Evolutionary conservation across 2,329 filamentous ascomycete species (phyloP), one percentile per base, ranked within the genome.

Genomic region (Nectriaceae sp.): DNA sequence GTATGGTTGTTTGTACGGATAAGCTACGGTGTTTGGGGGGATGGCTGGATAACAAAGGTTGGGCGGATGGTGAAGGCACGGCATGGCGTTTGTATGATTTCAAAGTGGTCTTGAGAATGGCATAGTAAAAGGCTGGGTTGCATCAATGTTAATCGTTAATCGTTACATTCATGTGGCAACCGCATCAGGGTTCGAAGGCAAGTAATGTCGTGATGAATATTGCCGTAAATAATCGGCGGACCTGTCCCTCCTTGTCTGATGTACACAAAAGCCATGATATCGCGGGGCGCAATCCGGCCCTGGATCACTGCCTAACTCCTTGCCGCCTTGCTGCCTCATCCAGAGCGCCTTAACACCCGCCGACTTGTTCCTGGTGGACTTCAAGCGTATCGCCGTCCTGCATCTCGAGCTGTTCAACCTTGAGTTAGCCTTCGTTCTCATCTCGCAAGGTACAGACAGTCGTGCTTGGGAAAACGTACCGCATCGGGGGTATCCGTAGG

Each of bases 351-450:
- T 46, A 50, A 55, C 64, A 72, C 52, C 92, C 93, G 52, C 94
- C 94, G 53, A 97, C 94, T 75, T 99, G 94, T 71, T 99, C 94
- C 70, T 97, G 94, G 70, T 97, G 93, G 21, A 99, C 94, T 67
- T 99, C 94, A 21, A 99, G 85, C 1, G 90, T 95, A 65, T 99
- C 94, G 29, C 94, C 93, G 61, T 99, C 94, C 57, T 85, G 78
- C 94, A 99, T 99, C 54, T 97, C 94, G 46, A 97, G 87, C 94
- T 97, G 63, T 10, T 26, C 13, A 53, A 18, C 37, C 37, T 8
- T 21, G 8, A 21, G 37, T 39, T 39, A 39, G 37, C 19, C 26
- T 15, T 8, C 15, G 18, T 10, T n/a, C 19, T 36, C 8, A 36
- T 36, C 16, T n/a, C 33, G 13, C n/a, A n/a, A n/a, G n/a, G n/a